Evolutionary conservation across 2,329 filamentous ascomycete species (phyloP).

Genomic region (Plenodomus lindquistii): DNA sequence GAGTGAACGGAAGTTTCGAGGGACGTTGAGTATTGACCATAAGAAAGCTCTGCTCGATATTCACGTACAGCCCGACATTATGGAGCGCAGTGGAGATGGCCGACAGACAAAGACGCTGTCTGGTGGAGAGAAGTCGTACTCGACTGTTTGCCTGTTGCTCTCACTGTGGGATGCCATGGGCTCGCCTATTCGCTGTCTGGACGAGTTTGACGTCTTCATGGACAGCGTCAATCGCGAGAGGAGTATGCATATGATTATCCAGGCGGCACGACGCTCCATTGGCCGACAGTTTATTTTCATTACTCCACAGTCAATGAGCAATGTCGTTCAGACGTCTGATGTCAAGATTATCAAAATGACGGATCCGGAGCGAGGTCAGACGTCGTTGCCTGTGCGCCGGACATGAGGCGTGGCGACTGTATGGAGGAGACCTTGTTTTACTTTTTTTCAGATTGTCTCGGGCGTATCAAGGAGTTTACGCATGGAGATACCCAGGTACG

Average conservation of each 20-base stretch:
- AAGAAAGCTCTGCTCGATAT: conserved; percentile 73
- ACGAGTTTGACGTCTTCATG: conserved; percentile 99
- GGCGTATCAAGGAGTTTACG: conserved; percentile 5
- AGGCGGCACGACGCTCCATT: conserved; percentile 81
- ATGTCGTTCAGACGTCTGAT: conserved; percentile 56
- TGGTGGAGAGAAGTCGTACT: conserved; percentile 97
- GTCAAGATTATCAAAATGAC: conserved; percentile 76
- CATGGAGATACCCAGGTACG: conserved; percentile 21
- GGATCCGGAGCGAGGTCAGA: conserved; percentile 57
- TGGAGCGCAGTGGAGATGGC: conserved; percentile 68
- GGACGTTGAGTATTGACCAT: conserved; percentile 79
- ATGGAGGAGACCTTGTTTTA: not conserved
- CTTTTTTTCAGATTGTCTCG: conserved; percentile 1
- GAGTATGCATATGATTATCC: conserved; percentile 91
- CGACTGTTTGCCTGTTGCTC: conserved; percentile 89
- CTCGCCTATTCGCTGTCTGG: conserved; percentile 88
- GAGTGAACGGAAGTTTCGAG: conserved; percentile 85
- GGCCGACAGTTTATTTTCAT: conserved; percentile 95
- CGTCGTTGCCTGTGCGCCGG: conserved; percentile 41
- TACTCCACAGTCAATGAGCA: conserved; percentile 81
- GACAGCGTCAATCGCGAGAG: conserved; percentile 93
- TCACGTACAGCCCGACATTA: conserved; percentile 71
- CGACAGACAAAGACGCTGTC: conserved; percentile 90
- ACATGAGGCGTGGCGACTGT: conserved; percentile 1
- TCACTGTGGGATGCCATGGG: conserved; percentile 98